phyloP scores from a whole-genome alignment of 2,329 filamentous ascomycete species.

The Emydomyces testavorans region DNA sequence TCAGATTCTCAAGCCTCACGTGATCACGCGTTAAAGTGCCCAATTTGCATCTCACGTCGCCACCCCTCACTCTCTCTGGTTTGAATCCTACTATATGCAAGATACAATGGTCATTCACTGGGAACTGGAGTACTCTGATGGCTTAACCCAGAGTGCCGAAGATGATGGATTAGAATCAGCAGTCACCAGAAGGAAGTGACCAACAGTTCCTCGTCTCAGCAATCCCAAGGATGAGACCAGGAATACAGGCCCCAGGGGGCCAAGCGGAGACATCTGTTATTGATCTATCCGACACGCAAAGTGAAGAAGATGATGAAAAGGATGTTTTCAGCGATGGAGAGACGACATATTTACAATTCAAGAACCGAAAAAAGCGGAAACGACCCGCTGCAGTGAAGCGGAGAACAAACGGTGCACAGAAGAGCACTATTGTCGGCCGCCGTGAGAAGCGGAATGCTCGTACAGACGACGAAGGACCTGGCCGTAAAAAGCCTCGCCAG shows the following conservation, averaged over 20 bases:
- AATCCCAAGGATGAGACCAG: neutral
- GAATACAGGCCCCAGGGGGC: conserved; percentile 10
- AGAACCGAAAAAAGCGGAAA: conserved; percentile 49
- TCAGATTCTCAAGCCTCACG: no score
- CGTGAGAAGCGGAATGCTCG: conserved; percentile 24
- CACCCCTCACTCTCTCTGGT: no score
- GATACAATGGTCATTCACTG: conserved; percentile 20
- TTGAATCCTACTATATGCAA: no score
- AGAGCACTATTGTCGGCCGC: conserved; percentile 29
- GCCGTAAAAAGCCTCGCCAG: conserved; percentile 22
- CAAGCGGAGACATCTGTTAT: conserved; percentile 10
- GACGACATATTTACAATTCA: conserved; percentile 50
- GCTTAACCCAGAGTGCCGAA: conserved; percentile 22
- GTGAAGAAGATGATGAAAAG: conserved; percentile 21
- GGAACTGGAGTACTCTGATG: conserved; percentile 22
- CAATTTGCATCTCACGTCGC: no score
- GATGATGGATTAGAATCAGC: conserved; percentile 33
- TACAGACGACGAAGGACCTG: conserved; percentile 14
- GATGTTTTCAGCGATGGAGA: conserved; percentile 31
- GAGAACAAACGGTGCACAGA: conserved; percentile 38
- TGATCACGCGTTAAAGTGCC: neutral
- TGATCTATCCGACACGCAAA: conserved; percentile 19
- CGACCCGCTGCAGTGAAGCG: conserved; percentile 39
- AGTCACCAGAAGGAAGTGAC: neutral
- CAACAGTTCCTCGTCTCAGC: neutral